phyloP scores from a whole-genome alignment of 352 stramenopile species.

The Phytophthora fragariae region DNA sequence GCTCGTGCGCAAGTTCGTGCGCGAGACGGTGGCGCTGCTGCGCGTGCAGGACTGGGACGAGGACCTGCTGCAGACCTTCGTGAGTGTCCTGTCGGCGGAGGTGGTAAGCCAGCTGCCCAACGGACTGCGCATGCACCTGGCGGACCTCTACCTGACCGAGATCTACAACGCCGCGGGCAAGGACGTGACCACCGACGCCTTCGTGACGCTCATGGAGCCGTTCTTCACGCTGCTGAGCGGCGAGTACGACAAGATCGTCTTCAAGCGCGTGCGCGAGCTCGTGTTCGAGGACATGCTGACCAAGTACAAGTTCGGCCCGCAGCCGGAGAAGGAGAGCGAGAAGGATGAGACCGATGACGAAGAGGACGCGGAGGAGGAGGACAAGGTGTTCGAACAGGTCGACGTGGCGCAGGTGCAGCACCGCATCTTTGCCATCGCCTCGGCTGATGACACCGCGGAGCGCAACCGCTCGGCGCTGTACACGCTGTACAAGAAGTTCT shows the following conservation, averaged over 20 bases:
- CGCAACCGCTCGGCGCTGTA: slow-evolving; percentile 83
- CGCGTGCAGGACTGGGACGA: slow-evolving; percentile 63
- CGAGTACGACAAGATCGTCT: slow-evolving; percentile 84
- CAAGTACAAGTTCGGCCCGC: slow-evolving; percentile 71
- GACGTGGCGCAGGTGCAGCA: slow-evolving; percentile 77
- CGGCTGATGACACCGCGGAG: slow-evolving; percentile 77
- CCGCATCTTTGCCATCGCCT: slow-evolving; percentile 80
- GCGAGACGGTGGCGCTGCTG: slow-evolving; percentile 70
- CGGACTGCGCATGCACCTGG: slow-evolving; percentile 80
- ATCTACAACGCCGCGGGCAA: slow-evolving; percentile 63
- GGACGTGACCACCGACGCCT: slow-evolving; percentile 61
- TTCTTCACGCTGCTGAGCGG: slow-evolving; percentile 83
- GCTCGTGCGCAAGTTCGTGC: slow-evolving; percentile 83
- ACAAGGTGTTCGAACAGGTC: slow-evolving; percentile 72
- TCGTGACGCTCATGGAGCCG: slow-evolving; percentile 79
- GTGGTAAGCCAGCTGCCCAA: slow-evolving; percentile 85
- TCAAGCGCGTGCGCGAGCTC: slow-evolving; percentile 81
- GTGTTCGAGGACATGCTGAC: slow-evolving; percentile 77
- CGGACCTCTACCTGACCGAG: slow-evolving; percentile 78
- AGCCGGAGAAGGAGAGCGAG: slow-evolving; percentile 45
- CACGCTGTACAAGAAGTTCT: slow-evolving; percentile 82
- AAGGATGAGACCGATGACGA: slow-evolving; percentile 54
- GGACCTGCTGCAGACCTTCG: slow-evolving; percentile 57
- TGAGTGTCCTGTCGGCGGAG: slow-evolving; percentile 70
- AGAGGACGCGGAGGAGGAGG: slow-evolving; percentile 51